A percentile compares a stretch with the other conserved stretches of the same genome.
Evolutionary conservation across 2,329 filamentous ascomycete genomes (phyloP).

Genomic region (Diplodia sapinea): DNA sequence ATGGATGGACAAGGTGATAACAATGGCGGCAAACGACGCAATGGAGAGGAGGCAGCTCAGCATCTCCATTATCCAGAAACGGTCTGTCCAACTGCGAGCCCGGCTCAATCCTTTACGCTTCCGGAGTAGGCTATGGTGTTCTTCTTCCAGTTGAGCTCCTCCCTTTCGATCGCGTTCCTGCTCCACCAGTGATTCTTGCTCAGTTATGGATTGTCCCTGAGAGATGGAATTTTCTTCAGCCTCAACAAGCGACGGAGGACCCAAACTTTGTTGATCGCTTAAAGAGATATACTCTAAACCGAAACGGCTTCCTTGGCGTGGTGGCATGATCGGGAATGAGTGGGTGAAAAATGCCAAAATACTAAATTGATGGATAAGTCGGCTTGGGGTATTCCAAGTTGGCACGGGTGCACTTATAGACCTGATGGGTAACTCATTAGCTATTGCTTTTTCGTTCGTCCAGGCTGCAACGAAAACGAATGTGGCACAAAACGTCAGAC

Average conservation of each 20-base stretch:
- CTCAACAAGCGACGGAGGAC: neutral
- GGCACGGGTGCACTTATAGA: too few relatives aligned
- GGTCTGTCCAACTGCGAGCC: neutral
- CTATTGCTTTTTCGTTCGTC: too few relatives aligned
- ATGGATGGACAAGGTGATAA: neutral
- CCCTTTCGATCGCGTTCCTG: neutral
- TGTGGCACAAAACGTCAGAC: too few relatives aligned
- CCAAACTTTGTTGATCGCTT: neutral
- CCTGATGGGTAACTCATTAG: too few relatives aligned
- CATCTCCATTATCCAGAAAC: constrained; percentile 9
- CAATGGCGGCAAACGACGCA: neutral
- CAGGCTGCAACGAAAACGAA: too few relatives aligned
- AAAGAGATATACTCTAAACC: neutral
- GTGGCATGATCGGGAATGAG: too few relatives aligned
- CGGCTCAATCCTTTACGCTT: neutral
- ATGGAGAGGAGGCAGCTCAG: neutral
- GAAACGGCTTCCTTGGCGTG: too few relatives aligned
- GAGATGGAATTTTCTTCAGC: neutral
- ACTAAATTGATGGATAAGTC: too few relatives aligned
- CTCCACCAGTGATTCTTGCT: neutral
- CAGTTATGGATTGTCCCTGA: neutral
- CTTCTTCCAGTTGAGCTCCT: neutral
- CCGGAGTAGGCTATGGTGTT: neutral
- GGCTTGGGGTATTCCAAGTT: too few relatives aligned
- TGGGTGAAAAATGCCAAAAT: too few relatives aligned